Evolutionary conservation across 257 asterid genomes (phyloP), one percentile per base, ranked within the genome.

Genomic region (Cynanchum wilfordii): DNA sequence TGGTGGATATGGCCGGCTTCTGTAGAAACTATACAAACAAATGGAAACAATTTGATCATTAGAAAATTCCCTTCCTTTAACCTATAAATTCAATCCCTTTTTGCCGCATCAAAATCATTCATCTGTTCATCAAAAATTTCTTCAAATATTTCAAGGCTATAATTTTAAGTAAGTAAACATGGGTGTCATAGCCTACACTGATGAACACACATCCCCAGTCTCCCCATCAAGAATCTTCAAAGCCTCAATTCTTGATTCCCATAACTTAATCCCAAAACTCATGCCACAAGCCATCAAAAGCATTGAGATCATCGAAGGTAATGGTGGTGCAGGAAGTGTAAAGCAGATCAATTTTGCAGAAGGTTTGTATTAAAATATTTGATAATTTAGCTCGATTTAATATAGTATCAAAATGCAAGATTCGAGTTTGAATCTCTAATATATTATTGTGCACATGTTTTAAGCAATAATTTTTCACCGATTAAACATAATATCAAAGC

Each of bases 211-310:
- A 3, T 77, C 78, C 52, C 71, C 78, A 1, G 45, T 79, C 24
- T 50, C 84, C 30, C 78, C 82, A 20, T 38, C 72, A 56, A 79
- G 81, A 52, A 67, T 79, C 42, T 77, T 82, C 58, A 82, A 77
- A 71, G 84, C 80, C 57, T 75, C 76, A 25, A 69, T 82, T 17
- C 49, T 77, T 7, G 86, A 79, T 19, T 65, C 79, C 10, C 78
- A 77, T 72, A 77, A 55, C 75, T 27, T 79, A 68, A 69, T 82
- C 54, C 86, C 84, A 5, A 76, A 82, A 72, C 70, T 73, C 52
- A 40, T 77, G 65, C 78, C 82, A 12, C 76, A 79, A n/a, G 76
- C 71, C 49, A 69, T 77, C 50, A 69, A 76, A 47, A 77, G 72
- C 75, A 42, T 82, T 8, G 74, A 60, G 1, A 25, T 83, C 36